These are phyloP conservation scores for Boletellus deceptivus DNA, from an alignment of 1,284 basidiomycete species.

Conservation along the genomic window DNA sequence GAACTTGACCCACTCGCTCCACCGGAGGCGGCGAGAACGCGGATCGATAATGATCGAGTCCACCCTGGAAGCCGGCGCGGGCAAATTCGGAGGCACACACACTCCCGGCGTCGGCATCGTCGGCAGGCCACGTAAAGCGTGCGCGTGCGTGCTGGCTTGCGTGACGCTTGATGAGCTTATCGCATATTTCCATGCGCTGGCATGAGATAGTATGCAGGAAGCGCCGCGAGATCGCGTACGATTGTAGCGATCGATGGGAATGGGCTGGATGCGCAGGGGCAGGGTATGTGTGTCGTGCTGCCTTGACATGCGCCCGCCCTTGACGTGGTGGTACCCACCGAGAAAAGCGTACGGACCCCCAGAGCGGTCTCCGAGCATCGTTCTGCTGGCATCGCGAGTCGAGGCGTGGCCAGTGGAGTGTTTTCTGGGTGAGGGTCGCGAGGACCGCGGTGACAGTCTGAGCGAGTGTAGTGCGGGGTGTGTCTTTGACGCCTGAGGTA, in stretches of 20 bases:
- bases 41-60: constrained; percentile 53
- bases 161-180: constrained; percentile 41
- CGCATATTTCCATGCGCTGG: constrained; percentile 51
- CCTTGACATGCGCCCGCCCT: constrained; percentile 54
- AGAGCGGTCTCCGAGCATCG: constrained; percentile 41
- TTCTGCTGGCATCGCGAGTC: constrained; percentile 43
- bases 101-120: constrained; percentile 39
- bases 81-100: constrained; percentile 51
- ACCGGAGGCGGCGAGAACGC: constrained; percentile 28
- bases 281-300: constrained; percentile 44
- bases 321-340: constrained; percentile 57
- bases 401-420: constrained; percentile 57
- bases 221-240: constrained; percentile 35
- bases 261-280: constrained; percentile 20
- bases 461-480: constrained; percentile 9
- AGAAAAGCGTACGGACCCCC: constrained; percentile 51
- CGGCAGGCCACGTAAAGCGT: constrained; percentile 45
- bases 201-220: constrained; percentile 69
- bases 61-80: constrained; percentile 61
- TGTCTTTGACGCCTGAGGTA: constrained; percentile 6
- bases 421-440: constrained; percentile 47
- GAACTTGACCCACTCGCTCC: constrained; percentile 17
- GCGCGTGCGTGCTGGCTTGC: constrained; percentile 18
- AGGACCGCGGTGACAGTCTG: constrained; percentile 31
- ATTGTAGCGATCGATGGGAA: constrained; percentile 24